These are phyloP conservation scores for Geotrichum bryndzae DNA, from an alignment of 1,139 yeast genomes.

Conservation along the genomic window DNA sequence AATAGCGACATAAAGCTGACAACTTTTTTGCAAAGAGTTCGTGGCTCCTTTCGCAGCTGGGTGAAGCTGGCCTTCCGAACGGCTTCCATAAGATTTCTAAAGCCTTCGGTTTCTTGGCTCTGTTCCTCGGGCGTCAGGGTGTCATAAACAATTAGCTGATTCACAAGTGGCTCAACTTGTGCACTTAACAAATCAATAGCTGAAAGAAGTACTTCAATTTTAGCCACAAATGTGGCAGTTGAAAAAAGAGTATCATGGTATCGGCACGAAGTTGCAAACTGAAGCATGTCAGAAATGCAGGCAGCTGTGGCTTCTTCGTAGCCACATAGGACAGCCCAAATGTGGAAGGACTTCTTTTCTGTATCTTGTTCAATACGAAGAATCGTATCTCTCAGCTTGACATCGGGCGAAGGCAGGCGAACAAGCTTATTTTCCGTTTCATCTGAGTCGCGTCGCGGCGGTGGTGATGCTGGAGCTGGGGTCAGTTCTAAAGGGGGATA, in stretches of 20 bases:
- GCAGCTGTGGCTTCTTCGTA: conserved; percentile 93
- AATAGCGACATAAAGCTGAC: conserved; percentile 41
- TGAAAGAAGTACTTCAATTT: conserved; percentile 67
- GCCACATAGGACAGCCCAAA: conserved; percentile 84
- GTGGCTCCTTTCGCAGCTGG: conserved; percentile 65
- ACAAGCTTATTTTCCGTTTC: conserved; percentile 38
- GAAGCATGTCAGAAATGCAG: conserved; percentile 87
- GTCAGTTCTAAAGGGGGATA: neutral
- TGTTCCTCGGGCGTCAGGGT: conserved; percentile 15
- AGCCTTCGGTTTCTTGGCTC: conserved; percentile 18
- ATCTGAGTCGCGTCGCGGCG: neutral
- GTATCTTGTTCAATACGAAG: conserved; percentile 54
- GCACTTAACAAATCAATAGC: conserved; percentile 54
- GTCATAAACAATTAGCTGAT: conserved; percentile 11
- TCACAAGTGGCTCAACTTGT: conserved; percentile 25
- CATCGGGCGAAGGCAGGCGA: conserved; percentile 20
- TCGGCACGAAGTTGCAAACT: conserved; percentile 72
- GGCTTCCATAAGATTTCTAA: conserved; percentile 10
- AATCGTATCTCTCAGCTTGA: conserved; percentile 50
- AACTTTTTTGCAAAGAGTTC: conserved; percentile 56
- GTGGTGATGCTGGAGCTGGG: neutral
- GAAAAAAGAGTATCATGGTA: conserved; percentile 64
- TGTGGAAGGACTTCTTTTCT: conserved; percentile 63
- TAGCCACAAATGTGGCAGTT: conserved; percentile 67
- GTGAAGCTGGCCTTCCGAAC: conserved; percentile 18